phyloP scores from a whole-genome alignment of 345 rosid species.

The Syzygium aromaticum region DNA sequence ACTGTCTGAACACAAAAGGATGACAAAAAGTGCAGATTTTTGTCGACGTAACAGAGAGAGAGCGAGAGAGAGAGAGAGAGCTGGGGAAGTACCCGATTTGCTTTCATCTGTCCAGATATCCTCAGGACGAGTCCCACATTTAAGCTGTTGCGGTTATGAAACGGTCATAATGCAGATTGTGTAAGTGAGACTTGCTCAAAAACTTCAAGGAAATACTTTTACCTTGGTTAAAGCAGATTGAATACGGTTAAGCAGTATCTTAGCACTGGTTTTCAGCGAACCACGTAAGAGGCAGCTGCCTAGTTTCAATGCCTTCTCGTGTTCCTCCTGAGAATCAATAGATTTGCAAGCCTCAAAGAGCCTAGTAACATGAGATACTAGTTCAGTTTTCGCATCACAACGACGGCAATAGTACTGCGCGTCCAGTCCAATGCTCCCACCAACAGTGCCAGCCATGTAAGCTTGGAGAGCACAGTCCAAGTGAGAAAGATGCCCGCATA shows the following conservation, averaged over 20 bases:
- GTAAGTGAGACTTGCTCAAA: neutral
- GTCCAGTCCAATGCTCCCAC: conserved; percentile 79
- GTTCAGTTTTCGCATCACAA: conserved; percentile 62
- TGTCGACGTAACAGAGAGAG: neutral
- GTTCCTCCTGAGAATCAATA: conserved; percentile 36
- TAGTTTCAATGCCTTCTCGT: conserved; percentile 49
- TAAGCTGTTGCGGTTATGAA: conserved; percentile 45
- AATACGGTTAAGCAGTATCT: conserved; percentile 32
- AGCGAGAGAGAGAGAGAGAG: neutral
- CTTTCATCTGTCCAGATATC: conserved; percentile 48
- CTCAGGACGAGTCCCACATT: conserved; percentile 40
- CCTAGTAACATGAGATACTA: conserved; percentile 52
- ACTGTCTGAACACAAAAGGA: neutral
- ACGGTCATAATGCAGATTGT: conserved; percentile 1
- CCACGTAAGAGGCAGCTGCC: conserved; percentile 53
- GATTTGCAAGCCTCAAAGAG: conserved; percentile 48
- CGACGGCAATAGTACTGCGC: conserved; percentile 84
- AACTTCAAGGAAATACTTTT: neutral
- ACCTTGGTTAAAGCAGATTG: conserved; percentile 54
- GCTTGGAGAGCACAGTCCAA: conserved; percentile 68
- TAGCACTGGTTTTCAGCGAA: conserved; percentile 39
- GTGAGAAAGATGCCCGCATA: conserved; percentile 84
- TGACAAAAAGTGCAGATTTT: neutral
- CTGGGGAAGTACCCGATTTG: conserved; percentile 13
- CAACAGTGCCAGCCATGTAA: conserved; percentile 82